A percentile compares a stretch with the other conserved stretches of the same genome.
Evolutionary conservation across 495 filamentous ascomycete species (phyloP).

Genomic region (Parathielavia appendiculata): DNA sequence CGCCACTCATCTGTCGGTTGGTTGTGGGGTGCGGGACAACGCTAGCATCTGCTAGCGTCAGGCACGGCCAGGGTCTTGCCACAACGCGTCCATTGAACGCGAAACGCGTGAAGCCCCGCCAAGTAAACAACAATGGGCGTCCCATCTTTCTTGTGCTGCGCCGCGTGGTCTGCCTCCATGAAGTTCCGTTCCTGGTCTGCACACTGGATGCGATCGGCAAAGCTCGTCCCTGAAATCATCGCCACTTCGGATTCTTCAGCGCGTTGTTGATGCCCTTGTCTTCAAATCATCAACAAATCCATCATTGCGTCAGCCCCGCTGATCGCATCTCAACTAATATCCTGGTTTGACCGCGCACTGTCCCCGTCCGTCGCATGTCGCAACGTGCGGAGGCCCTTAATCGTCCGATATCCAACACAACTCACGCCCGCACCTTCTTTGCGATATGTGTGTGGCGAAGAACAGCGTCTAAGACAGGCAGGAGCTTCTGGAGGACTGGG

Average conservation of each 20-base stretch:
- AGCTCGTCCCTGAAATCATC: constrained; percentile 1
- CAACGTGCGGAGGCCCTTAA: constrained; percentile 14
- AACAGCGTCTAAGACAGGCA: constrained; percentile 17
- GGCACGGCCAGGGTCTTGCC: constrained; percentile 18
- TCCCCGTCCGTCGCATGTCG: constrained; percentile 13
- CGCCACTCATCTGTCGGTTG: constrained; percentile 15
- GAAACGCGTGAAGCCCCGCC: constrained; percentile 22
- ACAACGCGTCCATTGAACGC: constrained; percentile 22
- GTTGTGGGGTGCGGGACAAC: constrained; percentile 11
- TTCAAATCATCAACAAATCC: neutral
- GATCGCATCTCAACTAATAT: constrained; percentile 20
- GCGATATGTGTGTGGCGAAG: constrained; percentile 18
- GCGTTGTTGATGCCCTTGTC: constrained; percentile 5
- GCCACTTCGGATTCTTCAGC: constrained; percentile 5
- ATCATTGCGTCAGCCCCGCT: constrained; percentile 27
- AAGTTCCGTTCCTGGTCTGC: constrained; percentile 4
- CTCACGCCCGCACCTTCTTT: constrained; percentile 11
- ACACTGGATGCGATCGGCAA: constrained; percentile 18
- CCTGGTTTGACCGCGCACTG: constrained; percentile 6
- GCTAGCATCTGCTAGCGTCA: constrained; percentile 23
- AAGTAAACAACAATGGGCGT: constrained; percentile 26
- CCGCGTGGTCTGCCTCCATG: constrained; percentile 20
- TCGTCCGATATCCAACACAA: constrained; percentile 6
- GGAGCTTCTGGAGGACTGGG: constrained; percentile 2
- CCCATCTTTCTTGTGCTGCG: constrained; percentile 18